A percentile compares a stretch with the other conserved stretches of the same genome.
Evolutionary conservation across 305 asterid species (phyloP).

Genomic region (Striga hermonthica): DNA sequence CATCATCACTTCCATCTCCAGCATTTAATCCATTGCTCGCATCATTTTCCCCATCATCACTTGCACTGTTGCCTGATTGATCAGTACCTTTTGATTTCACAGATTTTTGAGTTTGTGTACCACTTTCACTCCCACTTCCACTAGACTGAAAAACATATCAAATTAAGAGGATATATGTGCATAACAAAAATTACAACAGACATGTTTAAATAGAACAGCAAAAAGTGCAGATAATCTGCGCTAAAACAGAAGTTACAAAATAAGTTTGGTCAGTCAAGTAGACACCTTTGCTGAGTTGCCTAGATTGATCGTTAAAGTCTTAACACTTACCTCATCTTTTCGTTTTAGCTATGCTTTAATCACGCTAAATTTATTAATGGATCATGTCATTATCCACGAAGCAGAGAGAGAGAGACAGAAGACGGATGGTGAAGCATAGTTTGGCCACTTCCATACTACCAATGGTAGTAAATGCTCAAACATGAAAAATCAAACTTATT

Average conservation of each 20-base stretch:
- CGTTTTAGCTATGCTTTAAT: not conserved
- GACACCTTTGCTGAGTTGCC: too few relatives aligned
- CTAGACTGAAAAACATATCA: constrained; percentile 57
- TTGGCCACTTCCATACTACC: too few relatives aligned
- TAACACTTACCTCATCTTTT: not conserved
- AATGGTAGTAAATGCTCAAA: too few relatives aligned
- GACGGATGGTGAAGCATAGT: too few relatives aligned
- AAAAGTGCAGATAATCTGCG: not conserved
- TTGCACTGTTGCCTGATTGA: constrained; percentile 45
- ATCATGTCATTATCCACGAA: too few relatives aligned
- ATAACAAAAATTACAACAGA: constrained; percentile 3
- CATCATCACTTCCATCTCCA: constrained; percentile 61
- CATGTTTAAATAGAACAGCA: not conserved
- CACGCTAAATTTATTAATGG: too few relatives aligned
- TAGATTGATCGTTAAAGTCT: too few relatives aligned
- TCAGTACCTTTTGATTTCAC: constrained; percentile 48
- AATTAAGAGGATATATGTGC: constrained; percentile 20
- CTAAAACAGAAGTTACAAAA: constrained; percentile 8
- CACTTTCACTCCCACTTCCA: constrained; percentile 87
- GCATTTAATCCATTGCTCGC: constrained; percentile 44
- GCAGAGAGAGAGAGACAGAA: too few relatives aligned
- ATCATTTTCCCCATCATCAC: constrained; percentile 52
- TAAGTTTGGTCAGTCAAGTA: not conserved
- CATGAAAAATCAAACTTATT: too few relatives aligned
- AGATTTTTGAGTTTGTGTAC: constrained; percentile 61